Percentiles rank a stretch among this genome's conserved stretches.
Conservation (phyloP, 306 rosid genomes). For the Acacia crassicarpa region DNA sequence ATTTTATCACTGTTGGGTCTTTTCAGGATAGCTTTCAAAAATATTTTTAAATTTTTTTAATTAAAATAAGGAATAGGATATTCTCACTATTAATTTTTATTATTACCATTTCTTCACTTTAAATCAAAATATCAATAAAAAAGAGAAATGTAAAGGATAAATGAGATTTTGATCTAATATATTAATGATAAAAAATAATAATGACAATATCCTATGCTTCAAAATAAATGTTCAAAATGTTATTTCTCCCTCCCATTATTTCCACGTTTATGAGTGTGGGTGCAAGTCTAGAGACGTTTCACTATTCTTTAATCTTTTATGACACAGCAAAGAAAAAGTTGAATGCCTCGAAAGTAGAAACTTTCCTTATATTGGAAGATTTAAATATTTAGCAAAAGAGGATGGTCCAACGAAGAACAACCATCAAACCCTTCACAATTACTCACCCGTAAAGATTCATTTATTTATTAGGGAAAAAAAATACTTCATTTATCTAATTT, state of each 20-base stretch:
- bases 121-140: no score
- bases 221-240: neutral
- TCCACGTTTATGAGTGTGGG: neutral
- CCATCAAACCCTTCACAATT: neutral
- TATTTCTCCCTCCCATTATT: neutral
- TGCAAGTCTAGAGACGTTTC: neutral
- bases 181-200: no score
- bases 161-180: no score
- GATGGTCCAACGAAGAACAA: neutral
- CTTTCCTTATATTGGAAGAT: neutral
- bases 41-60: neutral
- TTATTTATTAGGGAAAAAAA: neutral
- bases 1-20: no score
- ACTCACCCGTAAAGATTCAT: neutral
- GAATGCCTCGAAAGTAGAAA: neutral
- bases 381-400: neutral
- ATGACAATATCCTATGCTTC: no score
- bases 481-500: no score
- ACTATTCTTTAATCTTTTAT: neutral
- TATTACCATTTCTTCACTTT: no score
- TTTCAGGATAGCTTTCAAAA: no score
- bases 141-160: no score
- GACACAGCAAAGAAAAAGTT: neutral
- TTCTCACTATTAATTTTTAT: no score
- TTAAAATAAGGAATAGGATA: no score